These are phyloP conservation scores for Eucalyptus urophylla DNA, from an alignment of 345 rosid genomes.

Conservation along the genomic window DNA sequence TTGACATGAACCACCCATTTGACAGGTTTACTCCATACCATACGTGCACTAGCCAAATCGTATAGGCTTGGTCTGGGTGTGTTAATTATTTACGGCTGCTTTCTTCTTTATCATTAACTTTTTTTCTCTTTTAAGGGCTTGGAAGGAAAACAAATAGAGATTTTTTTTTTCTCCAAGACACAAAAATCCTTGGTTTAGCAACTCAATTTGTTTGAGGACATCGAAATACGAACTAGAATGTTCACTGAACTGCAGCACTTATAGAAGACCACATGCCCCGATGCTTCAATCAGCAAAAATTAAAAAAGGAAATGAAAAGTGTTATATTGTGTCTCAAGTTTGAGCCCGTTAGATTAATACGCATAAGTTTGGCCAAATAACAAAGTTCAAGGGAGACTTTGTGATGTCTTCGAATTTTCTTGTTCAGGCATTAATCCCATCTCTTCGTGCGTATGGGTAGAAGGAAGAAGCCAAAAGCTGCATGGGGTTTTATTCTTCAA, in stretches of 20 bases:
- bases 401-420: too few species aligned
- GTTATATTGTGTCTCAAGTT: too few species aligned
- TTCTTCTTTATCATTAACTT: not conserved
- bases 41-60: not conserved
- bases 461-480: too few species aligned
- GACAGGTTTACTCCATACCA: not conserved
- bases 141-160: not conserved
- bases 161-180: not conserved
- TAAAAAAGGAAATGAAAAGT: not conserved
- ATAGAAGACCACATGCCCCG: not conserved
- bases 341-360: too few species aligned
- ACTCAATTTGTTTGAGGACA: not conserved
- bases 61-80: too few species aligned
- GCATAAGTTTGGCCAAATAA: too few species aligned
- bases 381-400: too few species aligned
- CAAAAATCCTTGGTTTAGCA: not conserved
- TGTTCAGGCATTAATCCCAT: too few species aligned
- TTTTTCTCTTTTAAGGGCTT: not conserved
- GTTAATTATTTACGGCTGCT: not conserved
- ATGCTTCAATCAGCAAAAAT: not conserved
- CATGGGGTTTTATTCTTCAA: too few species aligned
- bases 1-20: not conserved
- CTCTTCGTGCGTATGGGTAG: too few species aligned
- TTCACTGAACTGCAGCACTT: not conserved
- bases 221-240: not conserved